Conservation (phyloP, 331 rosid genomes). For the Prunus yedoensis region DNA sequence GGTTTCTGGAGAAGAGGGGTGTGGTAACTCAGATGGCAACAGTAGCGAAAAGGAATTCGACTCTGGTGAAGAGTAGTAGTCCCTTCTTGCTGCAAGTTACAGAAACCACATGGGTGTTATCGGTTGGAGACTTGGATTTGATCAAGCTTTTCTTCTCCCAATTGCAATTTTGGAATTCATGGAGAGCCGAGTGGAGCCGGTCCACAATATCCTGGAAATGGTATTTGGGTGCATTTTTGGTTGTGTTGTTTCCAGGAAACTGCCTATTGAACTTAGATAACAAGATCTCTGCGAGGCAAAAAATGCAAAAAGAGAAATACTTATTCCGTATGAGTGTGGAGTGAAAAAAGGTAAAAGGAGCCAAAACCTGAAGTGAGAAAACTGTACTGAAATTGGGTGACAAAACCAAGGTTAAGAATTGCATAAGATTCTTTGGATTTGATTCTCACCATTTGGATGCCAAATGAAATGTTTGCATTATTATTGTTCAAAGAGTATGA, state of each 20-base stretch:
- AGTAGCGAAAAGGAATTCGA: constrained; percentile 17
- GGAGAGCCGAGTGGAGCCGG: not conserved
- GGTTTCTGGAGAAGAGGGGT: constrained; percentile 9
- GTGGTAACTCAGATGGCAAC: constrained; percentile 4
- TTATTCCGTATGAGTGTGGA: not conserved
- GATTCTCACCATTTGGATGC: not conserved
- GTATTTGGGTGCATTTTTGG: not conserved
- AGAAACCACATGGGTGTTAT: not conserved
- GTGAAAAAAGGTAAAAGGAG: not conserved
- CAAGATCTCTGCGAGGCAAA: not conserved
- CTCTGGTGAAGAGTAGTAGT: constrained; percentile 11
- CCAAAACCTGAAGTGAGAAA: not conserved
- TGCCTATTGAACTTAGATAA: not conserved
- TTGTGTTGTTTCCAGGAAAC: not conserved
- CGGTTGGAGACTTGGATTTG: constrained; percentile 11
- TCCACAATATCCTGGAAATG: not conserved
- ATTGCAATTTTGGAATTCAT: not conserved
- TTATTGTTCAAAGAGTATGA: not conserved
- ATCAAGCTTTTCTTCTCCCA: constrained; percentile 17
- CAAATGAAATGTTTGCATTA: not conserved
- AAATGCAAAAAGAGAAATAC: not conserved
- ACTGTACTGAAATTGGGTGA: not conserved
- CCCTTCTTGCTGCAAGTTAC: constrained; percentile 21
- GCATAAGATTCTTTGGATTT: not conserved
- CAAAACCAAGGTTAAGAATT: not conserved